A percentile compares a stretch with the other conserved stretches of the same genome.
phyloP scores from a whole-genome alignment of 2,329 filamentous ascomycete genomes.

The Verticillium longisporum region DNA sequence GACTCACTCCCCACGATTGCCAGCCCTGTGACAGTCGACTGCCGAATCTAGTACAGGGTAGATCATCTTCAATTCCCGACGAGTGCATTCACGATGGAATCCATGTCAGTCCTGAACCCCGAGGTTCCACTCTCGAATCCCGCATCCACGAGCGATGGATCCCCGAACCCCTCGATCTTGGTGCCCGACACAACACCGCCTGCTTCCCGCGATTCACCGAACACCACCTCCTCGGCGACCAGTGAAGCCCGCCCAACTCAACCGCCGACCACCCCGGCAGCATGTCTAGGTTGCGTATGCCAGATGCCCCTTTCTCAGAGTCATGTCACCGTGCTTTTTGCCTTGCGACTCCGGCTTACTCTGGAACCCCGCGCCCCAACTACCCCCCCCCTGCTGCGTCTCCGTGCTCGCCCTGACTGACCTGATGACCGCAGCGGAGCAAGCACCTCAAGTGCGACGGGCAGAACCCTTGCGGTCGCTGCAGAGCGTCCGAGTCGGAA shows the following conservation, averaged over 20 bases:
- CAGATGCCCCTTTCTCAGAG: neutral
- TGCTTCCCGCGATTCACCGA: neutral
- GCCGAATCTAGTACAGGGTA: neutral
- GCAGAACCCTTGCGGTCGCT: constrained; percentile 61
- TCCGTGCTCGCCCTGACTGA: neutral
- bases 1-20: neutral
- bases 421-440: constrained; percentile 31
- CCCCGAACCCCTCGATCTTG: neutral
- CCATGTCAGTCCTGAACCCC: neutral
- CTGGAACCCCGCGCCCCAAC: neutral
- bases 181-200: neutral
- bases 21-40: neutral
- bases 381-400: neutral
- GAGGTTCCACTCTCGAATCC: constrained; percentile 1
- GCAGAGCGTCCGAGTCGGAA: constrained; percentile 47
- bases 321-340: neutral
- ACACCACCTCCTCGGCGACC: constrained; percentile 1
- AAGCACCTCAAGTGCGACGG: constrained; percentile 77
- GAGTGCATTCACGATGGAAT: neutral
- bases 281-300: constrained; percentile 2
- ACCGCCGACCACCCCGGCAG: neutral
- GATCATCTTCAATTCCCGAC: neutral
- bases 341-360: neutral
- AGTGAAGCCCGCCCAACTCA: neutral
- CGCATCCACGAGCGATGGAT: neutral